These are phyloP conservation scores for Leishmania martiniquensis DNA, from an alignment of 208 protist genomes.

Conservation along the genomic window DNA sequence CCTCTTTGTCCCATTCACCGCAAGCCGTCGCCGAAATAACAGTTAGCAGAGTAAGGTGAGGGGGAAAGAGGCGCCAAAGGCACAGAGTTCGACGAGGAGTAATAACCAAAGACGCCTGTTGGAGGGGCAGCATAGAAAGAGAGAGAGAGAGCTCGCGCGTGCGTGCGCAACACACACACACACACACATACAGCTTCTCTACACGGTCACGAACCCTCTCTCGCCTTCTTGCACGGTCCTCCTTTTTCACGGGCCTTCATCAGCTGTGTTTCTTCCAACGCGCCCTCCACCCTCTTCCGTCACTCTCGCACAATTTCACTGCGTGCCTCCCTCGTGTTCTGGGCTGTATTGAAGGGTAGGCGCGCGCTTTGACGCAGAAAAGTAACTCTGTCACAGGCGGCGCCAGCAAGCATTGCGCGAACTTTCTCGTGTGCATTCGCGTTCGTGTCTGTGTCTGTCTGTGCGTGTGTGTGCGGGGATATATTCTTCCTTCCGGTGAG, in stretches of 20 bases:
- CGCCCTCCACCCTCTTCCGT: too few relatives aligned
- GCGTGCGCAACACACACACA: neutral
- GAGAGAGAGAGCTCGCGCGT: neutral
- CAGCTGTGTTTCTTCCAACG: neutral
- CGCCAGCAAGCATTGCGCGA: neutral
- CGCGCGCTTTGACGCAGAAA: neutral
- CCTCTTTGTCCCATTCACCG: too few relatives aligned
- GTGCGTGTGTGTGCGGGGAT: neutral
- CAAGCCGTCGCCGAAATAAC: neutral
- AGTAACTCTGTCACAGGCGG: neutral
- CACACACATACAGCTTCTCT: neutral
- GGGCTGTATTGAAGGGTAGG: neutral
- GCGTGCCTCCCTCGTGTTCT: neutral
- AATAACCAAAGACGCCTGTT: neutral
- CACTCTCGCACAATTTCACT: neutral
- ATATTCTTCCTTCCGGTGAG: neutral
- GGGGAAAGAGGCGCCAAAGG: neutral
- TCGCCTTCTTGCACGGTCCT: neutral
- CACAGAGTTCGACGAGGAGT: neutral
- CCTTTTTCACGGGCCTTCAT: neutral
- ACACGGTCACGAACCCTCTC: neutral
- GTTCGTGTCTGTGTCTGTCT: too few relatives aligned
- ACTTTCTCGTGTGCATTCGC: neutral
- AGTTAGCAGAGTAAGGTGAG: neutral
- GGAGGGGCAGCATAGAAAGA: neutral